Conservation (phyloP, 1,284 basidiomycete genomes). For the Pseudomicrostroma phylloplanum region DNA sequence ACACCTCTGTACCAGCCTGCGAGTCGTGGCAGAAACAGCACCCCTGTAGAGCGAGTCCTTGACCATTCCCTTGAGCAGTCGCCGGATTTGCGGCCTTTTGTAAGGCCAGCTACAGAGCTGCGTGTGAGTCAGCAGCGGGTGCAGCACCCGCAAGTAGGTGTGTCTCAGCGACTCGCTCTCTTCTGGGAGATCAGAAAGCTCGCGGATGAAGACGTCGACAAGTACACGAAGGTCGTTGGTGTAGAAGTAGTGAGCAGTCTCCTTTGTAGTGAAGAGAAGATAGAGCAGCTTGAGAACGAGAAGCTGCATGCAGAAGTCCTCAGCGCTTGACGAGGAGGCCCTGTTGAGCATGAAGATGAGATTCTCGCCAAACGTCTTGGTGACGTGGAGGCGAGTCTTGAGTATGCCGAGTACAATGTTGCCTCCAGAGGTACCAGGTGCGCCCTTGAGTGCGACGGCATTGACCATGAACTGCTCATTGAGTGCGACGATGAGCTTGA, state of each 20-base stretch:
- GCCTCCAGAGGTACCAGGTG: background rate
- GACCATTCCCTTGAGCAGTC: slow-evolving; percentile 59
- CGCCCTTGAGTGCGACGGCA: slow-evolving; percentile 40
- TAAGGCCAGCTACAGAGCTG: slow-evolving; percentile 77
- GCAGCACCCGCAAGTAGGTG: slow-evolving; percentile 90
- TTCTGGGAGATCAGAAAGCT: slow-evolving; percentile 81
- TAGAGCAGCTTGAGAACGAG: slow-evolving; percentile 92
- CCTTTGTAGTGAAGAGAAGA: slow-evolving; percentile 85
- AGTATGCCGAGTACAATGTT: slow-evolving; percentile 80
- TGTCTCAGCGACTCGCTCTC: slow-evolving; percentile 89
- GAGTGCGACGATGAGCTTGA: slow-evolving; percentile 58
- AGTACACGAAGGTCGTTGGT: slow-evolving; percentile 94
- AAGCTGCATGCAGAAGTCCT: slow-evolving; percentile 89
- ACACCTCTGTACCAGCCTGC: slow-evolving; percentile 84
- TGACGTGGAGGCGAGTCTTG: slow-evolving; percentile 71
- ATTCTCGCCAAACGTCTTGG: slow-evolving; percentile 94
- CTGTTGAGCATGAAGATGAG: slow-evolving; percentile 98
- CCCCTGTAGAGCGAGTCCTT: slow-evolving; percentile 6
- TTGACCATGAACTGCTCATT: slow-evolving; percentile 99
- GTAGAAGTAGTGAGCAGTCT: slow-evolving; percentile 93
- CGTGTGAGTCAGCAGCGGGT: slow-evolving; percentile 88
- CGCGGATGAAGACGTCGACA: slow-evolving; percentile 90
- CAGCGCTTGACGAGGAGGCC: slow-evolving; percentile 58
- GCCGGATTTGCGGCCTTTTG: slow-evolving; percentile 82
- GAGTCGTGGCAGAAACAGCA: slow-evolving; percentile 67